These are phyloP conservation scores for Pseudogymnoascus sp. DNA, from an alignment of 2,329 filamentous ascomycete species.

Conservation along the genomic window DNA sequence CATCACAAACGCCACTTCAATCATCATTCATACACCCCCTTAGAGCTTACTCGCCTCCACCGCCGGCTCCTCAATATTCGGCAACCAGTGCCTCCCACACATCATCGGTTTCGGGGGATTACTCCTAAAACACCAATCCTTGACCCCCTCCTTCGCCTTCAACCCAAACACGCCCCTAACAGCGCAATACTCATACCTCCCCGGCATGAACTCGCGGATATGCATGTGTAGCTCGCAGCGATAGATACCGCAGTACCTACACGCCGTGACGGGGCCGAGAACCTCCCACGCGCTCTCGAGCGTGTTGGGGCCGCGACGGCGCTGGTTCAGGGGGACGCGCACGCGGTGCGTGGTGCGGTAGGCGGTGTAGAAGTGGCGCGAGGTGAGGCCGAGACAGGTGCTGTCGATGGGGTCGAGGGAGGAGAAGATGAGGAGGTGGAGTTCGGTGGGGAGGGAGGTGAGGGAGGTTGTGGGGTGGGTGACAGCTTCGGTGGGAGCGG, in stretches of 20 bases:
- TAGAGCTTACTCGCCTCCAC: not conserved
- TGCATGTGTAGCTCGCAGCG: conserved; percentile 57
- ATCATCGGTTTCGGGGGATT: conserved; percentile 49
- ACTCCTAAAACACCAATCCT: conserved; percentile 48
- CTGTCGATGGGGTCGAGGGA: conserved; percentile 57
- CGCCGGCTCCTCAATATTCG: not conserved
- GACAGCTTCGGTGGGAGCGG: not conserved
- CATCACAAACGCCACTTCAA: not conserved
- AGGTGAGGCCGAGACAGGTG: conserved; percentile 51
- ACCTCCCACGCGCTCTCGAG: conserved; percentile 56
- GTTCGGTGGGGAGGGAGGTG: conserved; percentile 46
- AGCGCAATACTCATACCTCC: conserved; percentile 49
- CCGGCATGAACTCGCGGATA: conserved; percentile 50
- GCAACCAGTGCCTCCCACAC: conserved; percentile 43
- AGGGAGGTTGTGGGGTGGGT: conserved; percentile 24
- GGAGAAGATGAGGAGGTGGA: conserved; percentile 53
- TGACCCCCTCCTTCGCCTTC: conserved; percentile 37
- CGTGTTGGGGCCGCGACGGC: conserved; percentile 52
- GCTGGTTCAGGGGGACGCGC: conserved; percentile 45
- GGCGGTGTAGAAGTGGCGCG: conserved; percentile 48
- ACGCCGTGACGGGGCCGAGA: conserved; percentile 49
- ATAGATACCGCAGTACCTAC: conserved; percentile 51
- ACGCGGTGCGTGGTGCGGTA: conserved; percentile 46
- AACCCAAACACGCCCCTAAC: conserved; percentile 49
- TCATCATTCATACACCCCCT: not conserved